phyloP scores from a whole-genome alignment of 257 asterid species.

The Solanum paucissectum region DNA sequence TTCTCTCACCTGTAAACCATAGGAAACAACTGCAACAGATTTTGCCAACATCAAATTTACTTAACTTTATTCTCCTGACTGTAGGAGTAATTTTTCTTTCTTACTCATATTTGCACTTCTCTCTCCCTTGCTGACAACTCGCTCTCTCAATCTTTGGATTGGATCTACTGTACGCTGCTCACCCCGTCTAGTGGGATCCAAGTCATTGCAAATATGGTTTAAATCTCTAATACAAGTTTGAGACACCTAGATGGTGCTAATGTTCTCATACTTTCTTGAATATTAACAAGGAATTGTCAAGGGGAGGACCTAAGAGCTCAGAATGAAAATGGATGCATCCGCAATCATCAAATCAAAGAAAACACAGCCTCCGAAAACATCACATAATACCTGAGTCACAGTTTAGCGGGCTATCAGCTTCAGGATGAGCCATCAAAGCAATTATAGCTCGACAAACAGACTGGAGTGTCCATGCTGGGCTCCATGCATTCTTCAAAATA shows the following conservation, averaged over 20 bases:
- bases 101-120: background rate
- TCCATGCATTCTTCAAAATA: conserved; percentile 97
- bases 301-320: background rate
- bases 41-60: background rate
- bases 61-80: background rate
- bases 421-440: conserved; percentile 99
- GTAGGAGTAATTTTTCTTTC: background rate
- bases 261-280: background rate
- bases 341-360: background rate
- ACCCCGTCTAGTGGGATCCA: background rate
- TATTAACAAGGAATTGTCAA: background rate
- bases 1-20: background rate
- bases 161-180: background rate
- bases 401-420: conserved; percentile 96
- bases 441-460: conserved; percentile 98
- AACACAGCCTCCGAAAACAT: background rate
- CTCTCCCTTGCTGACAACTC: background rate
- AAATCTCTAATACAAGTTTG: background rate
- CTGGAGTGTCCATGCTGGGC: conserved; percentile 99
- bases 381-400: conserved; percentile 82
- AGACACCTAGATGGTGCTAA: background rate
- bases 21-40: background rate
- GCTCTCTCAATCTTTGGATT: background rate
- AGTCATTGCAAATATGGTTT: background rate
- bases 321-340: background rate